Evolutionary conservation across 768 basidiomycete species (phyloP).

Genomic region (Termitomyces sp.): DNA sequence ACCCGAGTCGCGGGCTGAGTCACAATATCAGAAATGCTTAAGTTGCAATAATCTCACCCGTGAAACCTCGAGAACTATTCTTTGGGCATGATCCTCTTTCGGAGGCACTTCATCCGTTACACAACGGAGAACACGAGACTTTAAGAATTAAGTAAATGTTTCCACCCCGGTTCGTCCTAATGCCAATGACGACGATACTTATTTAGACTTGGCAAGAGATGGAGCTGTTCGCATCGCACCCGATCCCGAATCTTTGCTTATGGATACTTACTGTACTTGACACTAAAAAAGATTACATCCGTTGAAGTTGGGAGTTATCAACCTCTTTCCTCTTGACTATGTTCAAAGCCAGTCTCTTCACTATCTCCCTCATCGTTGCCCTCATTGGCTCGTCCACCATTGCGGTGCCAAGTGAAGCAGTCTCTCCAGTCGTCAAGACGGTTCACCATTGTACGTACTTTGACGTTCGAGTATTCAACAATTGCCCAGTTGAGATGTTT

Average conservation of each 20-base stretch:
- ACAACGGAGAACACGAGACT: background rate
- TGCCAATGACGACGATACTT: background rate
- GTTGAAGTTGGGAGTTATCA: background rate
- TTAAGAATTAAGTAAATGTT: background rate
- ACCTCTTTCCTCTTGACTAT: background rate
- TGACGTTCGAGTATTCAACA: background rate
- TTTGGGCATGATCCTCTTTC: too few relatives aligned
- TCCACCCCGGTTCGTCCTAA: background rate
- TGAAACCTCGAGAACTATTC: background rate
- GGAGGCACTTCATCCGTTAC: background rate
- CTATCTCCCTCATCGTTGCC: background rate
- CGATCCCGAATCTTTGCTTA: background rate
- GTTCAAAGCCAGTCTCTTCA: constrained; percentile 6
- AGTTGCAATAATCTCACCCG: too few relatives aligned
- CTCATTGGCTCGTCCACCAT: background rate
- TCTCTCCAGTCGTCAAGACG: background rate
- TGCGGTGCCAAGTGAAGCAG: background rate
- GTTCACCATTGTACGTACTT: background rate
- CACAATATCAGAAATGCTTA: too few relatives aligned
- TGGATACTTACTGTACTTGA: background rate
- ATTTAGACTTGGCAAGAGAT: too few relatives aligned
- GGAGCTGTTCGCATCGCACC: background rate
- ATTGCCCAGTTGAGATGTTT: background rate
- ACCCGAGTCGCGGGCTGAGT: too few relatives aligned
- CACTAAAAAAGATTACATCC: background rate